Evolutionary conservation across 371 early-diverging fungal genomes (phyloP), one percentile per base, ranked within the genome.

Genomic region (Nematocida displodere): DNA sequence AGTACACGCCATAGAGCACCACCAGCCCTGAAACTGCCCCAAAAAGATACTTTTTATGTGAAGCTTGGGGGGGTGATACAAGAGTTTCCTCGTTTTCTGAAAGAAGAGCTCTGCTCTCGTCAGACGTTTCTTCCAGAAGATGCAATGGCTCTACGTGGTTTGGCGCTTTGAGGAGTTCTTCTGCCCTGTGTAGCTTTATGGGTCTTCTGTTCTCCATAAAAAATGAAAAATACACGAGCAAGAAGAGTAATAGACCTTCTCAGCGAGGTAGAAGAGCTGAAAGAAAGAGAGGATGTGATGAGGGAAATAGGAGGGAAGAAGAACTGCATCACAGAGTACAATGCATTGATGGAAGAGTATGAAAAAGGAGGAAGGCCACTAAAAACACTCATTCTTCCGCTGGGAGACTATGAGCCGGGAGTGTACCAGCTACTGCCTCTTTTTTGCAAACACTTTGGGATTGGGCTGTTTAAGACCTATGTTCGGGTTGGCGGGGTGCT

Each of bases 181-280:
- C 75, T 28, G 39, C 50, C 36, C 39, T 71, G 11, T 24, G 39
- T 5, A 58, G 29, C 48, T 39, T 71, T 58, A 71, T 33, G 26
- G 75, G 75, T 24, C 75, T 47, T 49, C 61, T 15, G 46, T 62
- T 71, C 53, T 71, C 75, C 75, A 71, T 71, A 42, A 68, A 64
- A 71, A 71, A 71, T 71, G 75, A 71, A 71, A 71, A 71, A 71
- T 48, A 59, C 33, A 53, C 28, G 39, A 39, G 5, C 11, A 15
- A 48, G 13, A 29, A 61, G 61, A 47, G 20, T 28, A 29, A 61
- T 71, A 49, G 75, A 71, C 33, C 34, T 71, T 5, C 15, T 59
- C 8, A 26, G 29, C 17, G 31, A 36, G 20, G 48, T 71, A 13
- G 50, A 40, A 2, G 29, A 5, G 47, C n/a, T 8, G 4, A 29